Evolutionary conservation across 2,329 filamentous ascomycete genomes (phyloP).

Genomic region (Phyllosticta citriasiana): DNA sequence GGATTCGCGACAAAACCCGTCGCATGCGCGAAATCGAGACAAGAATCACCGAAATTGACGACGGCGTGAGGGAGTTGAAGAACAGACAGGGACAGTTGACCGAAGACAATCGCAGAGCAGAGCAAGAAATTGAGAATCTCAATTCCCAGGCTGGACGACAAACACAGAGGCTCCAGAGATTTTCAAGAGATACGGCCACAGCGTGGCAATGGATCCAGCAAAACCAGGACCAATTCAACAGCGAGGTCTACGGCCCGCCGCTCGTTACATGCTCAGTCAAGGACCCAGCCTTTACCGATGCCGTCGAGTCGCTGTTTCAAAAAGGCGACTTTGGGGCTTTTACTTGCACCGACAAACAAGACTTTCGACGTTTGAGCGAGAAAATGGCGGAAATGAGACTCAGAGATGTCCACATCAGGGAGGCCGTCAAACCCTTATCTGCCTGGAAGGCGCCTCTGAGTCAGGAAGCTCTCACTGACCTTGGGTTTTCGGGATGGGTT

Average conservation of each 20-base stretch:
- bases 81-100: conserved; percentile 17
- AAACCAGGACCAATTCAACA: conserved; percentile 59
- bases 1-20: conserved; percentile 51
- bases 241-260: conserved; percentile 70
- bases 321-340: conserved; percentile 49
- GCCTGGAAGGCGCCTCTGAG: conserved; percentile 47
- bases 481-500: conserved; percentile 70
- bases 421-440: conserved; percentile 45
- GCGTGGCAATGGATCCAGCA: conserved; percentile 77
- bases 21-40: conserved; percentile 42
- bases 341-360: conserved; percentile 63
- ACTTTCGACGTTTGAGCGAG: conserved; percentile 56
- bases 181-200: conserved; percentile 53
- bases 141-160: conserved; percentile 69
- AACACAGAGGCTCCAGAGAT: conserved; percentile 50
- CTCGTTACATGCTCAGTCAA: conserved; percentile 72
- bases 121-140: conserved; percentile 42
- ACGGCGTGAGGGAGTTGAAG: conserved; percentile 10
- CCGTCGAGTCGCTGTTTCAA: conserved; percentile 48
- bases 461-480: conserved; percentile 43
- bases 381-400: conserved; percentile 49
- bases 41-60: conserved; percentile 13
- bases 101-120: conserved; percentile 29
- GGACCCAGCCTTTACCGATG: conserved; percentile 55
- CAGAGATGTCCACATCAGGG: conserved; percentile 54